phyloP scores from a whole-genome alignment of 2,329 filamentous ascomycete genomes.

The Neopestalotiopsis rosae region DNA sequence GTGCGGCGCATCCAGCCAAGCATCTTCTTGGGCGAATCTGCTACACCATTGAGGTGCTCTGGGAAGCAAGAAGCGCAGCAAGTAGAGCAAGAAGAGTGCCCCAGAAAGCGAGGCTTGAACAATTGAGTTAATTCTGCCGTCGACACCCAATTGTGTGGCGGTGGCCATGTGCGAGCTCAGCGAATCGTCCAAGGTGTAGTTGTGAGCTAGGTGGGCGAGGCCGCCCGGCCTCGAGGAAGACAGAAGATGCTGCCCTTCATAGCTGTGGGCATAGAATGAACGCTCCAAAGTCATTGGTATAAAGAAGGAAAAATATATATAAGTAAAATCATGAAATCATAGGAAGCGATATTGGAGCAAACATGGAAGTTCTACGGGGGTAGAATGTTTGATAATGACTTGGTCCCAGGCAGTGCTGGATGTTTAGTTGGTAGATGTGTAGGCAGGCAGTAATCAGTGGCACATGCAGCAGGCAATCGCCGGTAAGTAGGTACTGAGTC shows the following conservation, averaged over 20 bases:
- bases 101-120: slow-evolving; percentile 37
- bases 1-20: slow-evolving; percentile 17
- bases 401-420: not conserved
- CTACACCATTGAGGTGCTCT: slow-evolving; percentile 45
- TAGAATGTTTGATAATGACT: not conserved
- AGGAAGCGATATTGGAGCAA: not conserved
- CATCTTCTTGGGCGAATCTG: slow-evolving; percentile 49
- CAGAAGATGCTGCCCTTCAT: slow-evolving; percentile 14
- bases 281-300: slow-evolving; percentile 1
- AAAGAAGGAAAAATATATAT: not conserved
- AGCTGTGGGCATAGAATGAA: slow-evolving; percentile 10
- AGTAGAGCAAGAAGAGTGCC: slow-evolving; percentile 36
- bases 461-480: not conserved
- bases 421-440: no score
- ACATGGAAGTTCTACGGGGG: not conserved
- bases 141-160: slow-evolving; percentile 21
- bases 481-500: not conserved
- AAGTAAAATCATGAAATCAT: not conserved
- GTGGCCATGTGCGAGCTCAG: not conserved
- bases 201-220: not conserved
- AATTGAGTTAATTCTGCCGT: slow-evolving; percentile 29
- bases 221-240: not conserved
- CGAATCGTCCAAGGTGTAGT: not conserved
- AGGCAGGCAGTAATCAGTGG: not conserved
- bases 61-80: slow-evolving; percentile 30